A percentile compares a stretch with the other conserved stretches of the same genome.
These are phyloP conservation scores for Dissophora globulifera DNA, from an alignment of 192 early-diverging fungal genomes.

Conservation along the genomic window DNA sequence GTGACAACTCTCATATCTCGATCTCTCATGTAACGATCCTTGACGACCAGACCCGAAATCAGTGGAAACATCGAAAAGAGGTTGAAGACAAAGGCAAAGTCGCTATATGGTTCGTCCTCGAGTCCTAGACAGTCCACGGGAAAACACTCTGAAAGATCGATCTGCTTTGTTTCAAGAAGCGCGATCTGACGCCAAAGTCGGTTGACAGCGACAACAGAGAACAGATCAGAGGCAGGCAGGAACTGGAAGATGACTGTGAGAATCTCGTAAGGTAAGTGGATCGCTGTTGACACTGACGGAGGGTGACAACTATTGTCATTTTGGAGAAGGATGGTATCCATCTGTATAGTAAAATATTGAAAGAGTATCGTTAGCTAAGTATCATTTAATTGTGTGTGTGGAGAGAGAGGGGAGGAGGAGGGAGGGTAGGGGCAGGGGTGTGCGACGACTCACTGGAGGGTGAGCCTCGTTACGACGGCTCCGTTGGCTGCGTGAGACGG, in stretches of 20 bases:
- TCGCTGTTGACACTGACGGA: neutral
- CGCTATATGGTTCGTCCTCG: slow-evolving; percentile 37
- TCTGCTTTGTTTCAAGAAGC: slow-evolving; percentile 31
- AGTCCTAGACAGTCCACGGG: slow-evolving; percentile 44
- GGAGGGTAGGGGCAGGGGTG: neutral
- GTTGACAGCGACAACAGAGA: slow-evolving; percentile 37
- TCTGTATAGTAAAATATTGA: too few species aligned
- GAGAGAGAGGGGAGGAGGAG: too few species aligned
- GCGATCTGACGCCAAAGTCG: slow-evolving; percentile 47
- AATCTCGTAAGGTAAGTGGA: slow-evolving; percentile 41
- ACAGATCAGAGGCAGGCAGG: slow-evolving; percentile 41
- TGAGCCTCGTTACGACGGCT: neutral
- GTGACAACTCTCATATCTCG: slow-evolving; percentile 48
- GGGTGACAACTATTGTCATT: neutral
- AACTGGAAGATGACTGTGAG: slow-evolving; percentile 32
- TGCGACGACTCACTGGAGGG: neutral
- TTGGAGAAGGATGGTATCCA: too few species aligned
- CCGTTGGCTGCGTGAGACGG: slow-evolving; percentile 5
- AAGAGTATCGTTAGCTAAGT: too few species aligned
- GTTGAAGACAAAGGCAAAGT: slow-evolving; percentile 49
- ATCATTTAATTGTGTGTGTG: too few species aligned
- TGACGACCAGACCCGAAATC: slow-evolving; percentile 42
- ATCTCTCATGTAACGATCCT: slow-evolving; percentile 44
- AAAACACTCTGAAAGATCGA: slow-evolving; percentile 45
- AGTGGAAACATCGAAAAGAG: slow-evolving; percentile 47